phyloP scores from a whole-genome alignment of 441 rosid genomes.

The Viola pubescens region DNA sequence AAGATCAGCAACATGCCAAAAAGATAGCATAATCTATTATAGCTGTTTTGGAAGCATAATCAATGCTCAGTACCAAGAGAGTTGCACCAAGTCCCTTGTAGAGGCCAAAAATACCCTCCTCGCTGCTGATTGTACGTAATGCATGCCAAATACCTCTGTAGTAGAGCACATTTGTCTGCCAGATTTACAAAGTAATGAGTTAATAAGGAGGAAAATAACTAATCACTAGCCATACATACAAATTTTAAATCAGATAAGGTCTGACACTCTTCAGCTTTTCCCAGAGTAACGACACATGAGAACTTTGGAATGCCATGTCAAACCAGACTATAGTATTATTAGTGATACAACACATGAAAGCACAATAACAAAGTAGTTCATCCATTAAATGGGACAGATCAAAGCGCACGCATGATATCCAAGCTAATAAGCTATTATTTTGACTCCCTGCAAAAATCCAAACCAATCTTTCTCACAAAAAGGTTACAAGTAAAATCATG shows the following conservation, averaged over 20 bases:
- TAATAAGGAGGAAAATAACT: conserved; percentile 4
- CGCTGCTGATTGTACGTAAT: conserved; percentile 53
- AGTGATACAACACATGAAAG: no score
- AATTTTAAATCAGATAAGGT: not conserved
- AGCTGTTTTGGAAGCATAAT: conserved; percentile 4
- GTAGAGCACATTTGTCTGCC: conserved; percentile 70
- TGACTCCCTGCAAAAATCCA: no score
- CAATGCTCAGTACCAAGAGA: conserved; percentile 44
- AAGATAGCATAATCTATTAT: not conserved
- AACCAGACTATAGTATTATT: no score
- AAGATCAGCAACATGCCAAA: conserved; percentile 6
- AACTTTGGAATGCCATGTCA: no score
- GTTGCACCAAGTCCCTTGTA: conserved; percentile 97
- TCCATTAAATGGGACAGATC: no score
- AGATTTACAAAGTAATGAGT: conserved; percentile 9
- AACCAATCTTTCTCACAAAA: no score
- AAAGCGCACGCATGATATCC: no score
- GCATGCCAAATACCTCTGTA: conserved; percentile 84
- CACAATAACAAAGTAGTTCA: no score
- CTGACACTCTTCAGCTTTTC: no score
- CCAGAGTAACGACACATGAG: no score
- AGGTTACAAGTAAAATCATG: no score
- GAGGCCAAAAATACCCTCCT: conserved; percentile 81
- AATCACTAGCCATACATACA: not conserved
- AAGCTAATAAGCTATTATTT: no score